Evolutionary conservation across 768 basidiomycete genomes (phyloP), one percentile per base, ranked within the genome.

Genomic region (Psilocybe azurescens): DNA sequence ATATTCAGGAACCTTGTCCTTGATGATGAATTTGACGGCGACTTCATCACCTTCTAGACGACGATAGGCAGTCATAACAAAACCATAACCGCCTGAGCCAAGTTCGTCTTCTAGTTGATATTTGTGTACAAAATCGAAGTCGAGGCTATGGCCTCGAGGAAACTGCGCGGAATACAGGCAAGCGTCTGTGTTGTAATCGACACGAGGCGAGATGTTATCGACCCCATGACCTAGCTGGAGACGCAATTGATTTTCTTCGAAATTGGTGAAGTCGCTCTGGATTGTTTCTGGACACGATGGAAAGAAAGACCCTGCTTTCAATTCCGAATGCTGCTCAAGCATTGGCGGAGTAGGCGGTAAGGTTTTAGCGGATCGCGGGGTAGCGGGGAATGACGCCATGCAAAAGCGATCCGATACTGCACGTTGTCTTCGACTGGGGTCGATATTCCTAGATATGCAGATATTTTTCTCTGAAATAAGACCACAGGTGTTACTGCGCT

Each of bases 1-100:
- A 62, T 81, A 74, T 32, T 81, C 79, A 16, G 83, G 83, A 29
- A 89, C 80, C 69, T 85, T 83, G 81, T 89, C 83, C 74, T 94
- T 95, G 78, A 91, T 86, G 70, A 98, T 95, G 74, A 98, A 97
- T 77, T 98, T 98, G 75, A 97, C 91, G 0, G 95, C 95, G 56
- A 95, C 95, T 72, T 95, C 91, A 60, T 79, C 74, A 0, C 81
- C 81, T 50, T 84, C 81, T 32, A 65, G 67, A 13, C 85, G 86
- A 70, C 93, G 86, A 38, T 80, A 76, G 9, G 94, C 95, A 2
- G 91, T 90, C 84, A 97, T 92, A 29, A 98, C 96, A 72, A 98
- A 97, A 2, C 95, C 95, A 72, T 95, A 98, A 16, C 95, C 95
- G 48, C 96, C 96, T 9, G 89, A 88, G 46, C 96, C 96, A 28